Evolutionary conservation across 805 yeast genomes (phyloP).

Genomic region (Saccharomycopsis fodiens): DNA sequence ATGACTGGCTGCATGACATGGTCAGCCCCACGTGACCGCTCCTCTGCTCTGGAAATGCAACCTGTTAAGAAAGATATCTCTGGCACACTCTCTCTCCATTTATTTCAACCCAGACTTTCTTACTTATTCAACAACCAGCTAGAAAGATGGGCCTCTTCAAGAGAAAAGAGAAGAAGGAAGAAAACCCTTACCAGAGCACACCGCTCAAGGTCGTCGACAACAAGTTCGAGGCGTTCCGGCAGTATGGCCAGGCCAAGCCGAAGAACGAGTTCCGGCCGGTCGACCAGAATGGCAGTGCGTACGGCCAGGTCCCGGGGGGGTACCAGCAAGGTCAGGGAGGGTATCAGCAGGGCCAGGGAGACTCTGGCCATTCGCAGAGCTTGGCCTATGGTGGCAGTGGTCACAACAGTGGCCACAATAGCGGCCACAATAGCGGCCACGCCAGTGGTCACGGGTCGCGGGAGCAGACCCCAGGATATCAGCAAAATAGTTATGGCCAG

Average conservation of each 20-base stretch:
- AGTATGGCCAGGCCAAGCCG: slow-evolving; percentile 6
- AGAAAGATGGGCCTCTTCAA: slow-evolving; percentile 12
- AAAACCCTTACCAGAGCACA: slow-evolving; percentile 1
- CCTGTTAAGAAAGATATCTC: no score
- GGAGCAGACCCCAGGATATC: no score
- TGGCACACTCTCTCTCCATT: no score
- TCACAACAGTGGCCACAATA: background rate
- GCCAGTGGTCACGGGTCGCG: no score
- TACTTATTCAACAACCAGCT: no score
- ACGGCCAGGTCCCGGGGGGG: background rate
- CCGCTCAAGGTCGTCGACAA: slow-evolving; percentile 2
- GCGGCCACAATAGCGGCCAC: no score
- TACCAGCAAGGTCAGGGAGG: background rate
- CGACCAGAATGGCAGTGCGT: background rate
- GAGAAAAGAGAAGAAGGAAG: slow-evolving; percentile 6
- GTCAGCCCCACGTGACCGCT: no score
- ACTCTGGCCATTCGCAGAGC: no score
- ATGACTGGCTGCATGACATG: no score
- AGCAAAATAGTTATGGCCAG: background rate
- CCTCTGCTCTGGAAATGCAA: no score
- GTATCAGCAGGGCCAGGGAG: background rate
- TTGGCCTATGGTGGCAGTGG: background rate
- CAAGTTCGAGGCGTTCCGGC: slow-evolving; percentile 14
- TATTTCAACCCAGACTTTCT: no score
- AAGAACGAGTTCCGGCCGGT: background rate